A percentile compares a stretch with the other conserved stretches of the same genome.
Evolutionary conservation across 805 yeast genomes (phyloP).

Genomic region (Yarrowia bubula): DNA sequence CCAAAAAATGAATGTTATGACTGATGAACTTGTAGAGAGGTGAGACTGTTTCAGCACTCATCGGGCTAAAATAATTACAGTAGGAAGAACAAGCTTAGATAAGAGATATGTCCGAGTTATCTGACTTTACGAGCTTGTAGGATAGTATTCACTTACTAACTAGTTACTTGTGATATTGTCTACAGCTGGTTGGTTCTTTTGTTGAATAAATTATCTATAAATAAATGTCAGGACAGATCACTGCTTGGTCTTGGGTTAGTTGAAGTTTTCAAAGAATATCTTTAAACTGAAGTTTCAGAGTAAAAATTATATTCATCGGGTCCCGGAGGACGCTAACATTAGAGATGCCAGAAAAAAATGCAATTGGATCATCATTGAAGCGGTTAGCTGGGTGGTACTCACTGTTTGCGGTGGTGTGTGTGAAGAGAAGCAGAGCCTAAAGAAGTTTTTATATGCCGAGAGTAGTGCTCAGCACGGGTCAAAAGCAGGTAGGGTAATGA

Average conservation of each 20-base stretch:
- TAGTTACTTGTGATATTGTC: no score
- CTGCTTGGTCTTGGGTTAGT: conserved; percentile 10
- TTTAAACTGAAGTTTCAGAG: conserved; percentile 25
- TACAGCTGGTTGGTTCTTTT: no score
- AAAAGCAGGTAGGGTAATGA: conserved; percentile 9
- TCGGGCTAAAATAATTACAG: no score
- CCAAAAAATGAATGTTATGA: conserved; percentile 23
- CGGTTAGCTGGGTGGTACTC: conserved; percentile 14
- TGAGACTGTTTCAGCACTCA: neutral
- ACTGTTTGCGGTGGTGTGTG: conserved; percentile 18
- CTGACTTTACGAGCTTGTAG: no score
- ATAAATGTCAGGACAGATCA: neutral
- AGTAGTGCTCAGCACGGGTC: conserved; percentile 24
- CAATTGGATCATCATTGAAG: conserved; percentile 29
- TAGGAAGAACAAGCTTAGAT: no score
- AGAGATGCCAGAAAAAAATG: conserved; percentile 37
- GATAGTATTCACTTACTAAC: no score
- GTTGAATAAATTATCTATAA: conserved; percentile 3
- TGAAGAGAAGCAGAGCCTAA: neutral
- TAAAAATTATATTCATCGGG: conserved; percentile 37
- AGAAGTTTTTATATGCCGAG: conserved; percentile 3
- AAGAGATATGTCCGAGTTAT: no score
- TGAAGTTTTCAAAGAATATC: neutral
- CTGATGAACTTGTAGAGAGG: neutral
- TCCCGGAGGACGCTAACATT: conserved; percentile 34